Base-by-base conservation (phyloP, 208 protist genomes). In the Blastocrithidia nonstop region DNA sequence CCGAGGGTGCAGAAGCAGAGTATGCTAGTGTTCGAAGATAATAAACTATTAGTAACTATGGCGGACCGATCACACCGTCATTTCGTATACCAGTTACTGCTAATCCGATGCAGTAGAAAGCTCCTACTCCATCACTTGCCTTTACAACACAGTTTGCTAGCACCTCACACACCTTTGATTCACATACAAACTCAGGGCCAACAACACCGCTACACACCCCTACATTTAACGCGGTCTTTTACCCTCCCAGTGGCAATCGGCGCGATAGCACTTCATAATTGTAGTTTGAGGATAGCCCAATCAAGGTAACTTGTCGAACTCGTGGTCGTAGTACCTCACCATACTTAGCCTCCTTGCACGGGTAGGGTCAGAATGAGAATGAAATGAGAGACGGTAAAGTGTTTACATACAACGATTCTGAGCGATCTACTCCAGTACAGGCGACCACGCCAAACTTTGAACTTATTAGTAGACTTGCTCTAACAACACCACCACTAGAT, bases 281-380 rank as follows among this genome's bases (percentile, higher is more conserved):
- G 17, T 45, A 64, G 42, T 23, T 66, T 1, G 64, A 66, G 48
- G 63, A 80, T 38, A 80, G 65, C 23, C 71, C 71, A 8, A 67
- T 81, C 28, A 60, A 60, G 5, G 63, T 76, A 16, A 74, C 53
- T 11, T 67, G 52, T 36, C 66, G 54, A 55, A 73, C 71, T 20
- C 67, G 48, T 23, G 65, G 64, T 16, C 54, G 53, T 3, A 37
- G 47, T 1, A 58, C 46, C 11, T 81, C 71, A 5, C 71, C 71
- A 11, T 71, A 72, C 53, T 9, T 75, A 29, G 36, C 56, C 9
- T 45, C 57, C 35, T 50, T 55, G 13, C 33, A 20, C 3, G 41
- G 52, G 53, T 32, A 49, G 46, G 21, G 24, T 39, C 26, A 55
- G 50, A 20, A 19, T 32, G 38, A 54, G 17, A 48, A 29, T 11